Base-by-base conservation (phyloP, 2,329 filamentous ascomycete genomes). In the Xylariomycetidae sp. region DNA sequence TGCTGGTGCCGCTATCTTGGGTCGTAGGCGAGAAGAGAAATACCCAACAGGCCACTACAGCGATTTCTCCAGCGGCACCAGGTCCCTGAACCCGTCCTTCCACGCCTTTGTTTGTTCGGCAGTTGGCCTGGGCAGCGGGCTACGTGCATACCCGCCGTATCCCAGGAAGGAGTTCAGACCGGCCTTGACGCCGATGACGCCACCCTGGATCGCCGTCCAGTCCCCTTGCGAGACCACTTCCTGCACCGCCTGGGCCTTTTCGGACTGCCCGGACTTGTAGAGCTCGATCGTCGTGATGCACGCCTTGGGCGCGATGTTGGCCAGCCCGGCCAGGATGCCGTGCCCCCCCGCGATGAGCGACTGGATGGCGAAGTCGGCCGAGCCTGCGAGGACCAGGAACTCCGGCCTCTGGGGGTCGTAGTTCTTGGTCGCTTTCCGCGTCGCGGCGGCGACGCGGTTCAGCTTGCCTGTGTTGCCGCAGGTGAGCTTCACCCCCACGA, bases 371-470 rank as follows among this genome's bases (percentile, higher is more conserved):
- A 87, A 86, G 59, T 88, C 83, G 30, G 82, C 80, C 2, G 80
- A 84, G 33, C 83, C 83, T 16, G 80, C 82, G 50, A 87, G 72
- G 44, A 82, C 82, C 51, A 85, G 64, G 60, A 87, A 88, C 11
- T 72, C 57, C 1, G 72, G 63, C 9, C 40, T 46, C 20, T 48
- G 37, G 2, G 59, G 48, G 34, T 60, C 44, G 28, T 49, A 58
- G 4, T 55, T 56, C 29, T 56, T 48, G 15, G 57, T 37, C 28
- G 51, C 40, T 36, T 62, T 74, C 16, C 70, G 71, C 14, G 76
- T 72, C 9, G 73, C 73, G 16, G 78, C 73, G 27, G 59, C 78
- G 42, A 74, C 73, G 54, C 66, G 80, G 36, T 80, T 84, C 44
- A 84, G 63, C 56, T 84, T 84, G 41, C 80, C 79, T 16, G 80